A percentile compares a stretch with the other conserved stretches of the same genome.
These are phyloP conservation scores for Saturnispora ahearnii DNA, from an alignment of 805 yeast genomes.

Conservation along the genomic window DNA sequence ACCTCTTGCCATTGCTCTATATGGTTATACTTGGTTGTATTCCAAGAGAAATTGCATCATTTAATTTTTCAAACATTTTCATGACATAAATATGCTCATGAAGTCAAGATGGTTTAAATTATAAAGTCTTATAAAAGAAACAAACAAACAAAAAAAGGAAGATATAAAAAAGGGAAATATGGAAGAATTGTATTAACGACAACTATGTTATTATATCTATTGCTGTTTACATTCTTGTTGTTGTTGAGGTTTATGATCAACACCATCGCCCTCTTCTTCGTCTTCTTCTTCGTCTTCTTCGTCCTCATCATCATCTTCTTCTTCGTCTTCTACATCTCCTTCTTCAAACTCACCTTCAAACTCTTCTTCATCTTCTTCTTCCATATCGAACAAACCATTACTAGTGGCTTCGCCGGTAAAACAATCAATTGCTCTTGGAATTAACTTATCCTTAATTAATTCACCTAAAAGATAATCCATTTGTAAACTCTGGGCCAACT, in stretches of 20 bases:
- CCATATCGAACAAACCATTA: slow-evolving; percentile 52
- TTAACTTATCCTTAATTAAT: slow-evolving; percentile 87
- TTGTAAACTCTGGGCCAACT: slow-evolving; percentile 76
- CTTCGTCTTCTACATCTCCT: slow-evolving; percentile 51
- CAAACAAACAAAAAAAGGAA: not conserved
- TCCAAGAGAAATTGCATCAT: not conserved
- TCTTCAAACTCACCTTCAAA: slow-evolving; percentile 55
- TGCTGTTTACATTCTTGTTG: slow-evolving; percentile 77
- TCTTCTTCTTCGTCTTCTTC: slow-evolving; percentile 23
- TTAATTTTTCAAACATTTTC: not conserved
- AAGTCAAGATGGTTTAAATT: not conserved
- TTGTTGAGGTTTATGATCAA: slow-evolving; percentile 40
- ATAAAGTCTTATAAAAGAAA: not conserved
- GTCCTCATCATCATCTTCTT: slow-evolving; percentile 54
- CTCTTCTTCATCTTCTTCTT: slow-evolving; percentile 43
- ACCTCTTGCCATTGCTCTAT: slow-evolving; percentile 72
- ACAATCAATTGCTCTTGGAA: slow-evolving; percentile 97
- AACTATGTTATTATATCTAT: slow-evolving; percentile 19
- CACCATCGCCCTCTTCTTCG: slow-evolving; percentile 32
- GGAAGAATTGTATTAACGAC: not conserved
- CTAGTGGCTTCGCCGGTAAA: slow-evolving; percentile 92
- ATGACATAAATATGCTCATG: not conserved
- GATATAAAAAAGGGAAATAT: not conserved
- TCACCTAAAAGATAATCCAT: slow-evolving; percentile 94
- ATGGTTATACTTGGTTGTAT: not conserved